A percentile compares a stretch with the other conserved stretches of the same genome.
Evolutionary conservation across 202 grass and related monocot species (phyloP).

Genomic region (Schoenoplectus tabernaemontani): DNA sequence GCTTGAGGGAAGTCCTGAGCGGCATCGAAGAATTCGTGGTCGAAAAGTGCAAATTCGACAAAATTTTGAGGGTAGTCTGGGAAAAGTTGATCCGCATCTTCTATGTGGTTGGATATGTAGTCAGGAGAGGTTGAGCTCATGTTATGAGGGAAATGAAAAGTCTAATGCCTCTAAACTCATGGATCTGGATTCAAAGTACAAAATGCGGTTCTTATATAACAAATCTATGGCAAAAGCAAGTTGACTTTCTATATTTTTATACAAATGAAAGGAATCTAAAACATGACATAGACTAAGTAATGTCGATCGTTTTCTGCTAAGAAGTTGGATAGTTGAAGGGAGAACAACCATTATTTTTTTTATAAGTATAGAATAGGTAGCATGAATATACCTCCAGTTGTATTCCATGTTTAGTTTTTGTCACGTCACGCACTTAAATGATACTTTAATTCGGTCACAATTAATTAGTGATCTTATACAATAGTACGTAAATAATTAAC

Average conservation of each 20-base stretch:
- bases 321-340: slow-evolving; percentile 1
- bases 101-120: background rate
- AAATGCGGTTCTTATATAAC: slow-evolving; percentile 7
- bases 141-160: background rate
- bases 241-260: background rate
- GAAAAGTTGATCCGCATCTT: slow-evolving; percentile 13
- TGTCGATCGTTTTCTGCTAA: background rate
- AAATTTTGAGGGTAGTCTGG: slow-evolving; percentile 16
- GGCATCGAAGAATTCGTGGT: slow-evolving; percentile 13
- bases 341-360: background rate
- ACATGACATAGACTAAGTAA: background rate
- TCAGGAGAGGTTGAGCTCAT: slow-evolving; percentile 7
- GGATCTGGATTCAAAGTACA: background rate
- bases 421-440: background rate
- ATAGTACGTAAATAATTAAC: background rate
- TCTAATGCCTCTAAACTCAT: background rate
- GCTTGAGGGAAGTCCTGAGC: background rate
- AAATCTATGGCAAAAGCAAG: background rate
- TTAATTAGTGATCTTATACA: background rate
- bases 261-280: slow-evolving; percentile 10
- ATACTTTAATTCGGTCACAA: background rate
- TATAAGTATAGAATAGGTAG: background rate
- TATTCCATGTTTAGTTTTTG: background rate
- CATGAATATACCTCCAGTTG: background rate
- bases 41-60: slow-evolving; percentile 8